Base-by-base conservation (phyloP, 768 basidiomycete genomes). In the Podaxis sp. region DNA sequence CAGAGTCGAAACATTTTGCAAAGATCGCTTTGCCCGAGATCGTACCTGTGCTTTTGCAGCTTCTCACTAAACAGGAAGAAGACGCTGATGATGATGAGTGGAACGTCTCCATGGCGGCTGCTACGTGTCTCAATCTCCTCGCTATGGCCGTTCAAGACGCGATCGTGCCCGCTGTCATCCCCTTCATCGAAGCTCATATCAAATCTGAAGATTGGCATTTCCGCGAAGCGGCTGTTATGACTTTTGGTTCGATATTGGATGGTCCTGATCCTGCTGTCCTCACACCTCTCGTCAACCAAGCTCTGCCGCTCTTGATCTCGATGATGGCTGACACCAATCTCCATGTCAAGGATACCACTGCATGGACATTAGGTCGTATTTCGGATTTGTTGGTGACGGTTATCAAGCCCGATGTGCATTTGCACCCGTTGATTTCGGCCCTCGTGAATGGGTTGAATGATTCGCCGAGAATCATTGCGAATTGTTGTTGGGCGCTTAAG, bases 71-170 rank as follows among this genome's bases (percentile, higher is more conserved):
- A 66, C 97, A 99, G 74, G 93, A 96, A 68, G 97, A 99, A 72
- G 95, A 98, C 68, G 95, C 94, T 0, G 95, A 96, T 49, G 96
- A 98, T 67, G 97, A 98, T 68, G 97, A 99, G 73, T 99, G 97
- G 97, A 96, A 96, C 70, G 87, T 96, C 46, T 89, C 95, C 15
- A 98, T 98, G 96, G 94, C 96, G 19, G 96, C 94, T 9, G 94
- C 90, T 22, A 96, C 93, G 2, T 97, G 95, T 74, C 81, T 99
- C 57, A 81, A 87, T 22, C 88, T 95, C 57, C 86, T 98, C 65
- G 94, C 97, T 0, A 88, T 90, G 63, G 93, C 95, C 30, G 94
- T 98, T 11, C 84, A 91, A 60, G 96, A 99, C 72, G 80, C 84
- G 12, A 92, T 99, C 67, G 96, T 99, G 9, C 87, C 91, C 1